phyloP scores from a whole-genome alignment of 176 grass and related monocot species.

The Rhynchospora pubera region DNA sequence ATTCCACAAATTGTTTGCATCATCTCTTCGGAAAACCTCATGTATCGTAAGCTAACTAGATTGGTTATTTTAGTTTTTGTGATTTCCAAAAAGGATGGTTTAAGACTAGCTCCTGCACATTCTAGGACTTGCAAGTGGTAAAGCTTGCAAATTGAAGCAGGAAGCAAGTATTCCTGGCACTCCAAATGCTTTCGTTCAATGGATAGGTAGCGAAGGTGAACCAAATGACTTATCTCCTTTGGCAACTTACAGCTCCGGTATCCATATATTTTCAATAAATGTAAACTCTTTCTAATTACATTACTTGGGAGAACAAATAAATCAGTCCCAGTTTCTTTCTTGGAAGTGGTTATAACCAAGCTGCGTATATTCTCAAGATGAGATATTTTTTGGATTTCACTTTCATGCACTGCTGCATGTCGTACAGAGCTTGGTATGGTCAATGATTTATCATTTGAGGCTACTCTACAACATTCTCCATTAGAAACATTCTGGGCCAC shows the following conservation, averaged over 20 bases:
- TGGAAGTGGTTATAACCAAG: neutral
- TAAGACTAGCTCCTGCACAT: no score
- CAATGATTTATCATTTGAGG: neutral
- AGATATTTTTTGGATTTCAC: slow-evolving; percentile 15
- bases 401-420: slow-evolving; percentile 14
- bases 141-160: no score
- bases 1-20: no score
- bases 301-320: neutral
- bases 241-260: slow-evolving; percentile 10
- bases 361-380: slow-evolving; percentile 28
- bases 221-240: neutral
- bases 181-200: slow-evolving; percentile 4
- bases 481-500: slow-evolving; percentile 30
- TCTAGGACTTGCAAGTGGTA: no score
- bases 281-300: slow-evolving; percentile 19
- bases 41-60: no score
- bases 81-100: no score
- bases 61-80: no score
- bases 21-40: no score
- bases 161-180: no score
- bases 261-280: slow-evolving; percentile 12
- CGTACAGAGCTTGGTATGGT: neutral
- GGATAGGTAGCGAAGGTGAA: slow-evolving; percentile 24
- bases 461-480: slow-evolving; percentile 31
- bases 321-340: neutral